These are phyloP conservation scores for Tritrichomonas musculus DNA, from an alignment of 208 protist species.

Conservation along the genomic window DNA sequence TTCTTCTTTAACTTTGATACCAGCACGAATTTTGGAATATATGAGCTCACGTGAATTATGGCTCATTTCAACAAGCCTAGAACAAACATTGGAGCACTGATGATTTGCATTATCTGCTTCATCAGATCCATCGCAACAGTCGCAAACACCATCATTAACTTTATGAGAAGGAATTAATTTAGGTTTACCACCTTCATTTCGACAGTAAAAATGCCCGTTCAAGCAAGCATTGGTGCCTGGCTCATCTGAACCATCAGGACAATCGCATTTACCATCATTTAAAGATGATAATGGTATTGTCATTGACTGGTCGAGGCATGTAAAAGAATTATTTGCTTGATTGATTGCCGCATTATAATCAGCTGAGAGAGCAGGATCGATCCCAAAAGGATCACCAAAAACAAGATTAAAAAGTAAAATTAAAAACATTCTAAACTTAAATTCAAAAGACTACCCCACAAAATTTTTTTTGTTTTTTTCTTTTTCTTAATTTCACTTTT, in stretches of 20 bases:
- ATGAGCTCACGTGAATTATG: background rate
- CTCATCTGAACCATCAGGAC: constrained; percentile 49
- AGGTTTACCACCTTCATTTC: constrained; percentile 31
- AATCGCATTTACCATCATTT: constrained; percentile 44
- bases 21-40: background rate
- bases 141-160: constrained; percentile 55
- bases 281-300: constrained; percentile 30
- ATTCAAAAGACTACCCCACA: no score
- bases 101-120: constrained; percentile 37
- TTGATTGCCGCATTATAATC: background rate
- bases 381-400: constrained; percentile 1
- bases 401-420: background rate
- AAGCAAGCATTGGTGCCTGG: constrained; percentile 50
- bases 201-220: constrained; percentile 47
- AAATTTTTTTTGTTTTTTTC: no score
- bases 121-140: constrained; percentile 60
- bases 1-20: background rate
- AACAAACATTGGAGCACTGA: background rate
- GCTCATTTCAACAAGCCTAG: background rate
- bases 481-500: no score
- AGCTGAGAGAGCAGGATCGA: background rate
- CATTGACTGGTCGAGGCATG: constrained; percentile 18
- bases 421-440: background rate
- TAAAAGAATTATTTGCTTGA: background rate
- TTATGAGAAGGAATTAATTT: constrained; percentile 35